Base-by-base conservation (phyloP, 495 filamentous ascomycete species). In the Hyaloscypha hepaticicola region DNA sequence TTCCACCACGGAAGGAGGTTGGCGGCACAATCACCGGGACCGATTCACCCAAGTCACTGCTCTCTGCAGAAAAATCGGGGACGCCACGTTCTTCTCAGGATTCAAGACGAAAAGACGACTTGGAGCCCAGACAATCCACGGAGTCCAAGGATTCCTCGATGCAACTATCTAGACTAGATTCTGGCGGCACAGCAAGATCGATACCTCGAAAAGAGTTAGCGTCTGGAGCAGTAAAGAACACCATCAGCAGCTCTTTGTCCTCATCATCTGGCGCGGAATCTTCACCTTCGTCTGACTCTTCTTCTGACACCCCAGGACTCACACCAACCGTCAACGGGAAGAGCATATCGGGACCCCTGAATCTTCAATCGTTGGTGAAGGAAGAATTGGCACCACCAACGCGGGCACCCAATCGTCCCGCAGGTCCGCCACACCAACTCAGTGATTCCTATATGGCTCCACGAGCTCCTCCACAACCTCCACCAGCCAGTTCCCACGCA, bases 391-490 rank as follows among this genome's bases (percentile, higher is more conserved):
- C 61, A 27, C 64, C 60, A 12, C 69, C 68, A 28, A 66, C 55
- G 14, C 64, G 71, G 3, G 66, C 69, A 22, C 45, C 58, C 4
- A 66, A 63, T 49, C 69, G 71, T 26, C 71, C 71, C 48, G 22
- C 64, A 34, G 58, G 58, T 19, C 76, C 71, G 64, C 81, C 79
- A 66, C 74, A 77, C 25, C 81, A 82, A 65, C 25, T 76, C 53
- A 80, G 76, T 62, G 83, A 88, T 55, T 79, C 82, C 24, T 91
- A 86, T 75, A 87, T 83, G 77, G 80, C 83, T 61, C 87, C 84
- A 5, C 81, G 83, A 78, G 83, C 78, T 68, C 81, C 85, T 57
- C 89, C 84, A 55, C 79, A 77, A 27, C 86, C 86, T 19, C 88
- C 87, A 25, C 72, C 67, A 22, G 60, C 63, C 5, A 58, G 38